A percentile compares a stretch with the other conserved stretches of the same genome.
Conservation (phyloP, 129 eudicot species). For the Arctium minus region DNA sequence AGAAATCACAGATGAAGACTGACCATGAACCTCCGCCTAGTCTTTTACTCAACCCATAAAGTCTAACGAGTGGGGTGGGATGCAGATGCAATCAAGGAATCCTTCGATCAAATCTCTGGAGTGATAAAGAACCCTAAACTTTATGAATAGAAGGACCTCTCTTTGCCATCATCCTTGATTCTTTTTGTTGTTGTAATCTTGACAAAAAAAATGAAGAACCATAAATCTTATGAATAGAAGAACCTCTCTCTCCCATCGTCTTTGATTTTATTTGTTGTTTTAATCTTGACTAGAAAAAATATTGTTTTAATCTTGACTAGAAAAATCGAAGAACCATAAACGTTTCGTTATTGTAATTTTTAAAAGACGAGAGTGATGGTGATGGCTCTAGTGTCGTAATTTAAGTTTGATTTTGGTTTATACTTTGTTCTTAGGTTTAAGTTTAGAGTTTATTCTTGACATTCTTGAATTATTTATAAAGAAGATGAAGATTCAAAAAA, state of each 20-base stretch:
- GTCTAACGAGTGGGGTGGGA: background rate
- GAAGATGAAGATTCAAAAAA: background rate
- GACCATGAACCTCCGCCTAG: background rate
- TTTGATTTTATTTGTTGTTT: background rate
- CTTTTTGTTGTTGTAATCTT: too few species aligned
- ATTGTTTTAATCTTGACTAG: background rate
- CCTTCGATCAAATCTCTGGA: background rate
- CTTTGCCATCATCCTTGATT: too few species aligned
- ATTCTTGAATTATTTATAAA: background rate
- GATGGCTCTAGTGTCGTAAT: background rate
- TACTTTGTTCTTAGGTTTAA: background rate
- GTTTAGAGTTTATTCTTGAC: background rate
- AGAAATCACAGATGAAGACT: background rate
- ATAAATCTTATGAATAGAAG: background rate
- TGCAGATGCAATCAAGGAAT: background rate
- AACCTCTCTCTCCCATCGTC: background rate
- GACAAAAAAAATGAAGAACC: background rate
- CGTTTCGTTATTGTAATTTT: background rate
- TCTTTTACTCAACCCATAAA: background rate
- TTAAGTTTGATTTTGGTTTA: background rate
- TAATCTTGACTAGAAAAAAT: too few species aligned
- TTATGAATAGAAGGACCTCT: background rate
- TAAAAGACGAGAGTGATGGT: background rate
- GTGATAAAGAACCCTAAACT: background rate
- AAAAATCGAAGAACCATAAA: background rate